These are phyloP conservation scores for Scheffersomyces coipomensis DNA, from an alignment of 805 yeast genomes.

Conservation along the genomic window DNA sequence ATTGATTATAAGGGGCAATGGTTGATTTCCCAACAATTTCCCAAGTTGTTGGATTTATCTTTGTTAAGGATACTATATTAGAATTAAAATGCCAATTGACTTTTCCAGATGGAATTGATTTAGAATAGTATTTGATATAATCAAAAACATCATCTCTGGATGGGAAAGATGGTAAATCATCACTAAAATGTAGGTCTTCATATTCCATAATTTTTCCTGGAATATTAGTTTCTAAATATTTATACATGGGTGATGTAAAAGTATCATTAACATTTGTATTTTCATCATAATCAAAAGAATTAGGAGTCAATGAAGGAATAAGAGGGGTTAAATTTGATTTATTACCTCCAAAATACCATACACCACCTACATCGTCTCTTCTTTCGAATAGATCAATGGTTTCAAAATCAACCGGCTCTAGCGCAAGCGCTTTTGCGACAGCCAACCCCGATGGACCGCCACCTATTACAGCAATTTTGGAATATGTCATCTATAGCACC, in stretches of 20 bases:
- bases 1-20: background rate
- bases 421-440: constrained; percentile 58
- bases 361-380: constrained; percentile 65
- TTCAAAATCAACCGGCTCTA: constrained; percentile 44
- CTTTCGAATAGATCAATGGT: constrained; percentile 58
- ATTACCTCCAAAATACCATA: constrained; percentile 59
- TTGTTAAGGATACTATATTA: constrained; percentile 11
- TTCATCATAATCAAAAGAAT: constrained; percentile 14
- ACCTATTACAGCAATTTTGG: constrained; percentile 69
- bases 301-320: constrained; percentile 13
- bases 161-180: constrained; percentile 52
- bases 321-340: constrained; percentile 25
- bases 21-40: constrained; percentile 5
- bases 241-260: constrained; percentile 53
- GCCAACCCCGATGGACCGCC: constrained; percentile 79
- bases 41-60: constrained; percentile 11
- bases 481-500: too few relatives aligned
- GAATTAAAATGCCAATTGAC: constrained; percentile 12
- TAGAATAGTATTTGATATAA: constrained; percentile 59
- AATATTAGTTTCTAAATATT: constrained; percentile 67
- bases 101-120: constrained; percentile 13
- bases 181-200: constrained; percentile 13
- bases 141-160: constrained; percentile 56
- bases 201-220: constrained; percentile 66
- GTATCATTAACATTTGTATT: constrained; percentile 7